Percentiles rank a stretch among this genome's conserved stretches.
Evolutionary conservation across 2,329 filamentous ascomycete genomes (phyloP).

Genomic region (Alternaria sp.): DNA sequence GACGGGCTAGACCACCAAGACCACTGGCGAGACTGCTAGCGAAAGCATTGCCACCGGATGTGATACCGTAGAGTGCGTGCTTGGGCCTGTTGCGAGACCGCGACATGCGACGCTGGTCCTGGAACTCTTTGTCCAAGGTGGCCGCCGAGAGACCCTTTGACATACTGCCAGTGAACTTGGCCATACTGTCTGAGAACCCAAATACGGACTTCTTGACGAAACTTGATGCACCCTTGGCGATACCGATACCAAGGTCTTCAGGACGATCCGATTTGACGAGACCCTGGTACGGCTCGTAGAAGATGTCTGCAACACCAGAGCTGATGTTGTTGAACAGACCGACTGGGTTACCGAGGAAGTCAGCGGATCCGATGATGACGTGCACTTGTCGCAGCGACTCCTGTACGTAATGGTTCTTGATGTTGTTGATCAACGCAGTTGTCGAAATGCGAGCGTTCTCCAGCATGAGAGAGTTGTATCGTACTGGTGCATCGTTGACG

Average conservation of each 20-base stretch:
- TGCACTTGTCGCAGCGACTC: constrained; percentile 96
- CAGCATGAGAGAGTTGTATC: constrained; percentile 89
- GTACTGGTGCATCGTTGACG: constrained; percentile 95
- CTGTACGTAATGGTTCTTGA: constrained; percentile 95
- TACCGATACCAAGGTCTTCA: constrained; percentile 91
- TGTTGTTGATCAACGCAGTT: constrained; percentile 80
- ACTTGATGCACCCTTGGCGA: constrained; percentile 94
- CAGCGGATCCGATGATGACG: constrained; percentile 94
- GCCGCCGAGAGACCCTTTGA: constrained; percentile 95
- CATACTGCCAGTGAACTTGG: constrained; percentile 95
- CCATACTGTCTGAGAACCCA: constrained; percentile 95
- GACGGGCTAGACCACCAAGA: constrained; percentile 89
- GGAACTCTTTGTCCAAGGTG: constrained; percentile 97
- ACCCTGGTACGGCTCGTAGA: constrained; percentile 98
- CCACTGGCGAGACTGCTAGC: constrained; percentile 91
- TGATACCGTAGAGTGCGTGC: constrained; percentile 95
- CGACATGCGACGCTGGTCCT: constrained; percentile 92
- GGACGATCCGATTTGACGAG: constrained; percentile 95
- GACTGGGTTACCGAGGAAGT: constrained; percentile 97
- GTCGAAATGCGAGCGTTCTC: constrained; percentile 95
- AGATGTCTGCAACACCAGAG: constrained; percentile 95
- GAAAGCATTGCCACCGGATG: constrained; percentile 92
- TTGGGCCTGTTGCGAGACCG: constrained; percentile 92
- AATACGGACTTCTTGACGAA: constrained; percentile 99
- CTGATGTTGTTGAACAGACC: constrained; percentile 98